Evolutionary conservation across 2,329 filamentous ascomycete species (phyloP), one percentile per base, ranked within the genome.

Genomic region (Tolypocladium inflatum): DNA sequence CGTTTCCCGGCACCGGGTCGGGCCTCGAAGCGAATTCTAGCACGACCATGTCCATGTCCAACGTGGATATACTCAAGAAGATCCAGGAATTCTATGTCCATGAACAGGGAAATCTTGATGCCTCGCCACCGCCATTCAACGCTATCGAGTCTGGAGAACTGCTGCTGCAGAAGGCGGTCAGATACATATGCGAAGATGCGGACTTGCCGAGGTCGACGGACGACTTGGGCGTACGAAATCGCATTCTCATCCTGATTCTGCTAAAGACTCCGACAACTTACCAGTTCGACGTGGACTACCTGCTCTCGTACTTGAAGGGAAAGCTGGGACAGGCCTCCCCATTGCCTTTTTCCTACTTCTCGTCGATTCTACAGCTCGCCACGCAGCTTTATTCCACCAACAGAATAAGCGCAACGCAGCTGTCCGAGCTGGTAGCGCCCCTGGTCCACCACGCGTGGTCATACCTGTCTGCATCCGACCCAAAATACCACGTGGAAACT

Each of bases 401-500:
- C 54, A 80, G 83, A 55, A 80, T 87, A 50, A 68, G 76, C 9
- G 63, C 70, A 6, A 66, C 72, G n/a, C 79, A 85, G 30, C 68
- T 87, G 55, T 87, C 79, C 57, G 79, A 76, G 57, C 74, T 96
- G 10, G 82, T 93, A 6, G 79, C 84, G 23, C 79, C 83, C 35
- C 75, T 97, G 26, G 85, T 94, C 19, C 78, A 78, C 2, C 82
- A 87, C 58, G 80, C 93, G 0, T 99, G 94, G 94, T 72, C 76
- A 6, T 91, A 90, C 66, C 74, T 99, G 43, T 89, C 91, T 0
- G 87, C 90, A n/a, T 80, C 86, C 15, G 86, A 87, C 61, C 91
- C 92, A 0, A 96, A 96, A 68, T 95, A 93, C 64, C 94, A 97
- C 67, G 92, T 99, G 38, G 95, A 99, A 74, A 87, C 91, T 21